Base-by-base conservation (phyloP, 2,329 filamentous ascomycete species). In the Tolypocladium sp. region DNA sequence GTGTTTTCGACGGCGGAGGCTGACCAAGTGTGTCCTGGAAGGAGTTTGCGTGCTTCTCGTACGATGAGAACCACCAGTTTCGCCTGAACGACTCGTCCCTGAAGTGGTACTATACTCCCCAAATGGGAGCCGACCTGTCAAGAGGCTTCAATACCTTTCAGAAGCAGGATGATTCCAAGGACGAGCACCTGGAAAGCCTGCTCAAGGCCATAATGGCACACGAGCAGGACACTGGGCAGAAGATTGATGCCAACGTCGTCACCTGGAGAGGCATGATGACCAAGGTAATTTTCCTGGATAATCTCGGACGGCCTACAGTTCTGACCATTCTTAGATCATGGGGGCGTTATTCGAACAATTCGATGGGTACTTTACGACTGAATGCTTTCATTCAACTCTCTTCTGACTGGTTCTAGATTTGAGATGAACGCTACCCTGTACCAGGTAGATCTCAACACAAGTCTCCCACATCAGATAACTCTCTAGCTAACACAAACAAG, bases 231-330 rank as follows among this genome's bases (percentile, higher is more conserved):
- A 84, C 81, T 0, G 82, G 83, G 2, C 80, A 83, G 67, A 87
- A 82, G 68, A 86, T 88, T 38, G 86, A 92, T 62, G 88, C 89
- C 2, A 86, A 96, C 66, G 72, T 97, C 53, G 81, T 97, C 57
- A 97, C 93, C 1, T 99, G 93, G 93, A 82, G 94, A 68, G 94
- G 94, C 42, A 97, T 97, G 91, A 92, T 99, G 88, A 97, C 94
- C 63, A 99, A 97, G 82, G 91, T 92, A 70, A 57, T 73, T 57
- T 42, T 15, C 35, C 35, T 46, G 30, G 46, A 53, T 37, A 15
- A 42, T 17, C 4, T 2, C 8, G 12, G 3, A 1, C 1, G 1
- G 4, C 8, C 53, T 17, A 8, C 33, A 13, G 8, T 57, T 35
- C 54, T 61, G 25, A 61, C n/a, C 33, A 1, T 4, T 27, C 12